Percentiles rank a stretch among this genome's conserved stretches.
phyloP scores from a whole-genome alignment of 495 filamentous ascomycete species.

The Chaetomium cochliodes region DNA sequence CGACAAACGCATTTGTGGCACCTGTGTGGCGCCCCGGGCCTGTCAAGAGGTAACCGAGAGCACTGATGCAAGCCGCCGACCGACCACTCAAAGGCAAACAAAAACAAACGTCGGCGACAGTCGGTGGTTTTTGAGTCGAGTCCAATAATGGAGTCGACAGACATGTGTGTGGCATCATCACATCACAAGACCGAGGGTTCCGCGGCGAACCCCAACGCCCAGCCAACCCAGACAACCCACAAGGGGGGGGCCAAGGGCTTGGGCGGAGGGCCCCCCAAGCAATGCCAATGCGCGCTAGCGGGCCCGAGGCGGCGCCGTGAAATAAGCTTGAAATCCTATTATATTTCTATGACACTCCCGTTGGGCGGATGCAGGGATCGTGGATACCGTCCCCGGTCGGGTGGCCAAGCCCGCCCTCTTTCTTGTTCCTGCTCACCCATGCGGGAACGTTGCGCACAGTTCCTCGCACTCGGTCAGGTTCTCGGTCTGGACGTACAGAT shows the following conservation, averaged over 20 bases:
- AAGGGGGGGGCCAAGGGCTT: conserved; percentile 7
- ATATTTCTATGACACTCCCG: conserved; percentile 35
- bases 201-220: neutral
- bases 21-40: neutral
- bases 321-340: conserved; percentile 40
- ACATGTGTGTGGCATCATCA: neutral
- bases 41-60: neutral
- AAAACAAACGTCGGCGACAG: too few species aligned
- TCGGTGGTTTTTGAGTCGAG: neutral
- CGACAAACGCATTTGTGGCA: too few species aligned
- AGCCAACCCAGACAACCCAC: neutral
- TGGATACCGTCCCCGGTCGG: conserved; percentile 1
- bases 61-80: neutral
- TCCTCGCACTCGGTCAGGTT: neutral
- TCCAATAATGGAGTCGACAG: too few species aligned
- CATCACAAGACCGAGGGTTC: neutral
- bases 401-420: conserved; percentile 14
- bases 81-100: neutral
- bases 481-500: too few species aligned
- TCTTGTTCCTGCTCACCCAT: neutral
- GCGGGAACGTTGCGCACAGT: neutral
- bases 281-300: conserved; percentile 27
- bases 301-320: conserved; percentile 23
- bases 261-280: conserved; percentile 11
- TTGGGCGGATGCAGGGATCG: conserved; percentile 26